Base-by-base conservation (phyloP, 495 filamentous ascomycete genomes). In the Tuber aestivum region DNA sequence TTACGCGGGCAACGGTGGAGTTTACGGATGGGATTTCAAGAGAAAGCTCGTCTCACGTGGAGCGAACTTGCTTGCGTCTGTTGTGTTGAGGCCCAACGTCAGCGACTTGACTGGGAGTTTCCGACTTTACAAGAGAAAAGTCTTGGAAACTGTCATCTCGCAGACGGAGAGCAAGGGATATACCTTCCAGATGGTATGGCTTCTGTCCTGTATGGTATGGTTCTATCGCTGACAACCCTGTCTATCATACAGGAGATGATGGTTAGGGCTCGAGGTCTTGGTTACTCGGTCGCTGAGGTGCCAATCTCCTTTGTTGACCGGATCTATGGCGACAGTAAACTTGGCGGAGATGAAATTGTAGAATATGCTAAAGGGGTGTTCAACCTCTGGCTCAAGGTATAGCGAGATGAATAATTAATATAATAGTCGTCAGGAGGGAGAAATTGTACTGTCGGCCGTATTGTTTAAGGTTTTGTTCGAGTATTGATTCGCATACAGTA, bases 11-110 rank as follows among this genome's bases (percentile, higher is more conserved):
- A 86, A 93, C 84, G 94, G 95, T 72, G 95, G 95, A 70, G 95
- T 99, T 45, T 97, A 93, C 81, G 95, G 95, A 73, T 97, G 95
- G 95, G 95, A 99, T 84, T 86, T 99, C 76, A 97, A 97, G 89
- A 88, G 95, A 76, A 98, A 98, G 87, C 88, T 98, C 76, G 94
- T 97, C 16, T 92, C 89, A 78, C 89, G 94, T 76, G 92, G 94
- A 72, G 95, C 95, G 79, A 99, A 99, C 86, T 86, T 99, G 81
- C 94, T 99, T 81, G 94, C 95, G 61, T 95, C 97, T 83, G 96
- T 95, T 42, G 90, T 97, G 84, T 87, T 99, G 73, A 89, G 93
- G 81, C 95, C 95, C 7, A 94, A 96, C n/a, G 95, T 99, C 23
- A 95, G 92, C 82, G 95, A 99, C 83, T 84, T 99, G 83, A 99